Percentiles rank a stretch among this genome's conserved stretches.
These are phyloP conservation scores for Cornus kousa DNA, from an alignment of 148 eudicot genomes.

Conservation along the genomic window DNA sequence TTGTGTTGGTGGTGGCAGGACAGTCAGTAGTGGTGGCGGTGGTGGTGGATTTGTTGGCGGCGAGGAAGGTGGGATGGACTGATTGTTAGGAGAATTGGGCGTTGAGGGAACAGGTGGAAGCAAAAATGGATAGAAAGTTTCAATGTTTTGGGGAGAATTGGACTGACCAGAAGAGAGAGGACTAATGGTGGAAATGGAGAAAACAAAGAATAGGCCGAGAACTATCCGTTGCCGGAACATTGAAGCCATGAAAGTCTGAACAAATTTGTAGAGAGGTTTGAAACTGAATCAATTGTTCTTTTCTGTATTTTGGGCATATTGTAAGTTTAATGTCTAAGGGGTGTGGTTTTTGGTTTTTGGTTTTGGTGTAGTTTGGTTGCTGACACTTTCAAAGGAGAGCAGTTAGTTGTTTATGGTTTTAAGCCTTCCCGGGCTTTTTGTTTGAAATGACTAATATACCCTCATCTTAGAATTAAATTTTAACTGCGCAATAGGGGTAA, in stretches of 20 bases:
- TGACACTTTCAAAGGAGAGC: conserved; percentile 32
- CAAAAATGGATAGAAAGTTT: conserved; percentile 44
- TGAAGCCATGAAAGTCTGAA: conserved; percentile 19
- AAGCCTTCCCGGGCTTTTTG: conserved; percentile 4
- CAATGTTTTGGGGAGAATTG: conserved; percentile 48
- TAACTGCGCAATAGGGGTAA: background rate
- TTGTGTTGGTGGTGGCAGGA: conserved; percentile 3
- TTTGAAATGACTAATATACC: conserved; percentile 25
- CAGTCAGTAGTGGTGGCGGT: background rate
- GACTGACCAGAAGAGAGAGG: conserved; percentile 37
- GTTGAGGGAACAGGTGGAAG: conserved; percentile 21
- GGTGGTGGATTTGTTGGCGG: conserved; percentile 15
- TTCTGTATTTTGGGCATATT: conserved; percentile 12
- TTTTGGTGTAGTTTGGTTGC: conserved; percentile 22
- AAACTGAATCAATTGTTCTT: conserved; percentile 11
- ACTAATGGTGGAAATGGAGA: conserved; percentile 22
- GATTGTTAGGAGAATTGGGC: conserved; percentile 15
- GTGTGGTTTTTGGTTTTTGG: background rate
- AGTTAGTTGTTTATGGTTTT: conserved; percentile 18
- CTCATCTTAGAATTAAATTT: background rate
- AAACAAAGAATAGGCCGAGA: conserved; percentile 25
- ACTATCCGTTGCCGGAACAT: conserved; percentile 1
- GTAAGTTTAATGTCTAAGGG: background rate
- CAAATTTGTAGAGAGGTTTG: conserved; percentile 7
- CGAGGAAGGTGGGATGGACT: conserved; percentile 11